Conservation (phyloP, 331 rosid genomes). For the Malus hybrid region DNA sequence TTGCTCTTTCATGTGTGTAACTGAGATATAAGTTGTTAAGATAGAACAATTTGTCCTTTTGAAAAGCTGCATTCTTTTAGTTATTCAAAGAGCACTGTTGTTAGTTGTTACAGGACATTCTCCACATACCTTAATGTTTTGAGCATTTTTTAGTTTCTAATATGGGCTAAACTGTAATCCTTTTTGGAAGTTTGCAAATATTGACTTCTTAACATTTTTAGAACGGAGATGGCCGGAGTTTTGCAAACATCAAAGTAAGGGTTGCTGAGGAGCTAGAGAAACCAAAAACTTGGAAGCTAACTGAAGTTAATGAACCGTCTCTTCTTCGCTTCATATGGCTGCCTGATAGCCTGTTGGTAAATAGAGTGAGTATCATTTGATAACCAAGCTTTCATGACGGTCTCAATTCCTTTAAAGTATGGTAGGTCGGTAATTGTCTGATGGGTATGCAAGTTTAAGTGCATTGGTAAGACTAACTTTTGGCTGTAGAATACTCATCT, state of each 20-base stretch:
- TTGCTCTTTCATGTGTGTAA: not conserved
- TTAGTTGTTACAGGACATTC: not conserved
- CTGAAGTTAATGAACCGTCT: constrained; percentile 11
- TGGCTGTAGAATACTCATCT: not conserved
- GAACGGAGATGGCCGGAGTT: constrained; percentile 11
- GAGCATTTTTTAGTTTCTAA: not conserved
- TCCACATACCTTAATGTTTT: not conserved
- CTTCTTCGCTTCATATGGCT: constrained; percentile 10
- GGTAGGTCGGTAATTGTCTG: too few relatives aligned
- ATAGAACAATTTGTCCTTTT: not conserved
- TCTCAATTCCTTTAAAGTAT: too few relatives aligned
- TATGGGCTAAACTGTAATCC: not conserved
- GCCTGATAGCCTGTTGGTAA: not conserved
- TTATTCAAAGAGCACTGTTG: not conserved
- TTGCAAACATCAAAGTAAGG: not conserved
- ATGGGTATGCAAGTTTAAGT: not conserved
- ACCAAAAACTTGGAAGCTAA: constrained; percentile 8
- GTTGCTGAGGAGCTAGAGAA: not conserved
- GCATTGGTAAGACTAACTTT: not conserved
- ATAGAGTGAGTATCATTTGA: not conserved
- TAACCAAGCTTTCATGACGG: not conserved
- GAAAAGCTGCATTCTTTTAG: not conserved
- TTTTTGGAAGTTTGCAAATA: not conserved
- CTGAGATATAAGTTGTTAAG: not conserved
- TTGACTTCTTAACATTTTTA: not conserved